Base-by-base conservation (phyloP, 495 filamentous ascomycete genomes). In the Talaromyces adpressus region DNA sequence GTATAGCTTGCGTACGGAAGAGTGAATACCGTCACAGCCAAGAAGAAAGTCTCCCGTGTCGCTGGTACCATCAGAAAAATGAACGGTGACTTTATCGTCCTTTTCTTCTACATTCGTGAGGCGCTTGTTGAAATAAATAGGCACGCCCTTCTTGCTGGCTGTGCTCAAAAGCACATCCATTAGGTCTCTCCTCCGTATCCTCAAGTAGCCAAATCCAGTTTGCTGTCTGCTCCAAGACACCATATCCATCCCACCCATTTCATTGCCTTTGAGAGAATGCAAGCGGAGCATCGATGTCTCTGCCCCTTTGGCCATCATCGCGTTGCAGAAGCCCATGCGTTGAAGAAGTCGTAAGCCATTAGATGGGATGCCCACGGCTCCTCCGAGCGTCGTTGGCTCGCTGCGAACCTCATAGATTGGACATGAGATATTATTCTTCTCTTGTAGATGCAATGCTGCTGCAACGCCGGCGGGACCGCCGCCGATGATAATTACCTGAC, bases 301-400 rank as follows among this genome's bases (percentile, higher is more conserved):
- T 34, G 57, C 62, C 32, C 32, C 32, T 34, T 34, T 34, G 3
- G 32, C 32, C 11, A 34, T 34, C 32, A 34, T 34, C 32, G 32
- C 32, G 7, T 34, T 8, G 32, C 11, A 34, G 32, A 34, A 8
- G 0, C 32, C 32, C 32, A 34, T 34, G 32, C 32, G 32, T 34
- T 34, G 32, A 11, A 34, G 32, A 34, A 34, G 32, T 11, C 32
- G 32, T 34, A 34, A 34, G 32, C 32, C 32, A 8, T 34, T 34
- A 34, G 32, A 34, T 34, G 32, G 25, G 23, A 57, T 57, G 16
- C 53, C 53, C 20, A 57, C 29, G 11, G 53, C 53, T 6, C 53
- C 53, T 20, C 80, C 81, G 0, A 84, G 68, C 25, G 75, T 75
- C 18, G 73, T 72, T 27, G 78, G 76, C 27, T 66, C 62, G 0